Percentiles rank a stretch among this genome's conserved stretches.
phyloP scores from a whole-genome alignment of 495 filamentous ascomycete genomes.

The Haplographium delicatum region DNA sequence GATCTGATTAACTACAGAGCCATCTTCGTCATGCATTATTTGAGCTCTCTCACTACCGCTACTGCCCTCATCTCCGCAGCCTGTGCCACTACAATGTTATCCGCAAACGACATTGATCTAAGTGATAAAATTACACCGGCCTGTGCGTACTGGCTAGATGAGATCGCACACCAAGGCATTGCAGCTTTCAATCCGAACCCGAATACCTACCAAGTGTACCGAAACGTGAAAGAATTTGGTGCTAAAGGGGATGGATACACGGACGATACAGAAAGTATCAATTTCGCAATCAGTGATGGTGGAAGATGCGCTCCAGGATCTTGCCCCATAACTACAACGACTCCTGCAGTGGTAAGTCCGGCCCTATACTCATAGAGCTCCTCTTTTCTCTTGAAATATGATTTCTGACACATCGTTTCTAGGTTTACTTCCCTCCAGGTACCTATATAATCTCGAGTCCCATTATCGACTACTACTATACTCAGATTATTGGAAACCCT shows the following conservation, averaged over 20 bases:
- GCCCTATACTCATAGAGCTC: no score
- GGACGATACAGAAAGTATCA: conserved; percentile 66
- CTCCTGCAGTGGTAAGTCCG: conserved; percentile 37
- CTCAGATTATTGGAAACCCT: conserved; percentile 62
- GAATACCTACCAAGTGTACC: conserved; percentile 19
- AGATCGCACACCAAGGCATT: conserved; percentile 27
- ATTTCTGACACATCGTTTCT: no score
- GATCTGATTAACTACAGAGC: no score
- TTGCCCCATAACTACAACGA: conserved; percentile 29
- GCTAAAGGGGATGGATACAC: conserved; percentile 61
- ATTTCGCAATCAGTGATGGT: conserved; percentile 53
- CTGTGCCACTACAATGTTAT: no score
- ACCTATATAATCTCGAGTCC: conserved; percentile 55
- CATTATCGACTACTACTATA: conserved; percentile 59
- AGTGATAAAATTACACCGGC: no score
- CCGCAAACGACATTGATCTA: no score
- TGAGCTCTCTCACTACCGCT: no score
- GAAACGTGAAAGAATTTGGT: conserved; percentile 23
- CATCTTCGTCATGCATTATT: no score
- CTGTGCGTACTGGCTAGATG: conserved; percentile 18
- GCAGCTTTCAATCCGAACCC: conserved; percentile 24
- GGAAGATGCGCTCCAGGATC: conserved; percentile 41
- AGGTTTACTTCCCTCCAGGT: conserved; percentile 35
- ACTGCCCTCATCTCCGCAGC: no score
- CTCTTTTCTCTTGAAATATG: no score